Evolutionary conservation across 2,329 filamentous ascomycete genomes (phyloP).

Genomic region (Ophiosphaerella herpotricha): DNA sequence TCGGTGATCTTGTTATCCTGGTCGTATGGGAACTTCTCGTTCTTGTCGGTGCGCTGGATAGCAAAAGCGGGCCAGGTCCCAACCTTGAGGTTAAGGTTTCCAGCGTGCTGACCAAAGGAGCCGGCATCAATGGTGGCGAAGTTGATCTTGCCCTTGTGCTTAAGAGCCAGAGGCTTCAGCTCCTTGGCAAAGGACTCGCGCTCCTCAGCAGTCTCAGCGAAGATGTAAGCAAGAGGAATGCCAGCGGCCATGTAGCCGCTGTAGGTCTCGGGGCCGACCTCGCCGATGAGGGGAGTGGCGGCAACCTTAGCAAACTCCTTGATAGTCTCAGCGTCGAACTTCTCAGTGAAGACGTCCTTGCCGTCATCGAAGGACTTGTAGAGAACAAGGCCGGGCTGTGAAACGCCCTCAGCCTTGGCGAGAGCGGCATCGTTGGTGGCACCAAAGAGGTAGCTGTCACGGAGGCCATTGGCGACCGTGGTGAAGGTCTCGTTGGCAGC

Average conservation of each 20-base stretch:
- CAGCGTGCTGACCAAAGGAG: slow-evolving; percentile 89
- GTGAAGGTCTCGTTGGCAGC: slow-evolving; percentile 84
- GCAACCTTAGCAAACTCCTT: slow-evolving; percentile 81
- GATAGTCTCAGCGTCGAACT: slow-evolving; percentile 81
- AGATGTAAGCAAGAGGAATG: slow-evolving; percentile 95
- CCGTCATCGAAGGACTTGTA: slow-evolving; percentile 99
- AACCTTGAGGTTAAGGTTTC: slow-evolving; percentile 94
- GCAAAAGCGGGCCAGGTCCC: slow-evolving; percentile 97
- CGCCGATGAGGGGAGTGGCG: slow-evolving; percentile 88
- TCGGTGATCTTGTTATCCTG: slow-evolving; percentile 78
- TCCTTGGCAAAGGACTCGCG: slow-evolving; percentile 75
- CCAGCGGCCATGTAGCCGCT: slow-evolving; percentile 89
- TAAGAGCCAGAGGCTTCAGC: slow-evolving; percentile 85
- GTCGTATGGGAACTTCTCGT: slow-evolving; percentile 95
- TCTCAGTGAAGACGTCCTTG: slow-evolving; percentile 80
- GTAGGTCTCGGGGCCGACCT: slow-evolving; percentile 97
- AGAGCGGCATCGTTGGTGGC: slow-evolving; percentile 80
- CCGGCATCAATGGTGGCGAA: slow-evolving; percentile 97
- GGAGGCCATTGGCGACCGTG: slow-evolving; percentile 72
- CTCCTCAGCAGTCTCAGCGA: slow-evolving; percentile 90
- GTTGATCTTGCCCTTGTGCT: slow-evolving; percentile 93
- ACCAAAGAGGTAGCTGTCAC: slow-evolving; percentile 92
- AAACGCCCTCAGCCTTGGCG: slow-evolving; percentile 88
- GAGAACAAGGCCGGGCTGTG: slow-evolving; percentile 82
- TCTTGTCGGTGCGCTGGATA: slow-evolving; percentile 94